Conservation (phyloP, 1,284 basidiomycete genomes). For the Melampsora americana region DNA sequence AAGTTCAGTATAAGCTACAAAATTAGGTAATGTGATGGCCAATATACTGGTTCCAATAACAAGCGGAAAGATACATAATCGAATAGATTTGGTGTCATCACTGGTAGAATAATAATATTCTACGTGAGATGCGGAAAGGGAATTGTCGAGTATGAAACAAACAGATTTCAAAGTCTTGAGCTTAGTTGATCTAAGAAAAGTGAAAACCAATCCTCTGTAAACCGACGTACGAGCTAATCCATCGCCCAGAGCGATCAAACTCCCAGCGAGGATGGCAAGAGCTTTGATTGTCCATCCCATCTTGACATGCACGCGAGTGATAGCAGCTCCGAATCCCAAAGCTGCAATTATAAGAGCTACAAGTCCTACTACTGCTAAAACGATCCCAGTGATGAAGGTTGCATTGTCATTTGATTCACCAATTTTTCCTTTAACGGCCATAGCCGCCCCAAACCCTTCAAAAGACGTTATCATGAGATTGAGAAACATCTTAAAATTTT, state of each 20-base stretch:
- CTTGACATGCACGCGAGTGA: not conserved
- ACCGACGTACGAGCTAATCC: not conserved
- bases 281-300: not conserved
- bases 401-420: not conserved
- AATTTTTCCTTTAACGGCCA: not conserved
- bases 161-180: too few relatives aligned
- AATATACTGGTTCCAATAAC: not conserved
- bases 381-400: not conserved
- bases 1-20: slow-evolving; percentile 3
- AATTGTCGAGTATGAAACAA: too few relatives aligned
- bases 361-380: not conserved
- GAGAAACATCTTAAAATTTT: too few relatives aligned
- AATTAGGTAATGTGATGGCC: not conserved
- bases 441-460: slow-evolving; percentile 1
- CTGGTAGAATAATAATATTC: not conserved
- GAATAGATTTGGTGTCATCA: not conserved
- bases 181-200: too few relatives aligned
- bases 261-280: not conserved
- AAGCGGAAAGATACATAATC: not conserved
- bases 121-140: too few relatives aligned
- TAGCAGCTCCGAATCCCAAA: not conserved
- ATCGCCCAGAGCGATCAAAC: not conserved
- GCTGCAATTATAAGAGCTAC: not conserved
- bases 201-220: too few relatives aligned
- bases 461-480: not conserved